phyloP scores from a whole-genome alignment of 257 asterid genomes.

The Phtheirospermum japonicum region DNA sequence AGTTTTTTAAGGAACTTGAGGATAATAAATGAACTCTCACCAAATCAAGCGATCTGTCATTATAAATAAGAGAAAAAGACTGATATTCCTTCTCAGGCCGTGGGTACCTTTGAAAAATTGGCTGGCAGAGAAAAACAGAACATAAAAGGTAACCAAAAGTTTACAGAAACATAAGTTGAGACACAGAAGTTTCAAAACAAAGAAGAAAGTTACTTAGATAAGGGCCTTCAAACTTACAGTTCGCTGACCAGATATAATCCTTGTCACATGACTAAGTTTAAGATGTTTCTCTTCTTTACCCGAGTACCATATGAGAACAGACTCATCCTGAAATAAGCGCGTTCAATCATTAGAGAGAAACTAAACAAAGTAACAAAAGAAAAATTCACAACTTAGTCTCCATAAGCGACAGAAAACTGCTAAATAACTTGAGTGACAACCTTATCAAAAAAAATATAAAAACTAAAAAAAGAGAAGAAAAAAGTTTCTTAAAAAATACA shows the following conservation, averaged over 20 bases:
- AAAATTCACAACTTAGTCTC: not conserved
- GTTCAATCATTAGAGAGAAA: conserved; percentile 23
- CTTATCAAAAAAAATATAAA: not conserved
- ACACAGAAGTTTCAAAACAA: not conserved
- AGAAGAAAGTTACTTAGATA: conserved; percentile 12
- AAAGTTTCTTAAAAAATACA: conserved; percentile 6
- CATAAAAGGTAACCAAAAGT: conserved; percentile 5
- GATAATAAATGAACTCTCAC: conserved; percentile 43
- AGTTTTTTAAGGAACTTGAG: conserved; percentile 20
- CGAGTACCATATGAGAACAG: conserved; percentile 89
- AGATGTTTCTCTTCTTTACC: conserved; percentile 97
- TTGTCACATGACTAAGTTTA: conserved; percentile 78
- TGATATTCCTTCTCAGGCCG: conserved; percentile 98
- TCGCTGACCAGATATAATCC: conserved; percentile 97
- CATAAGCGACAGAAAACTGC: conserved; percentile 1
- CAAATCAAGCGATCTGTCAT: conserved; percentile 90
- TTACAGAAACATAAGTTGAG: conserved; percentile 7
- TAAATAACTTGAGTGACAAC: not conserved
- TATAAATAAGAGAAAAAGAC: conserved; percentile 86
- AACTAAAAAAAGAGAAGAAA: conserved; percentile 5
- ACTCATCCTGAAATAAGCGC: conserved; percentile 70
- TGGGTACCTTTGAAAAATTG: conserved; percentile 86
- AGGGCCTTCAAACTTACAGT: conserved; percentile 57
- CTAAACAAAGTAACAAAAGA: conserved; percentile 14
- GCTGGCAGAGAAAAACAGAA: conserved; percentile 49